These are phyloP conservation scores for Ajuga chamaepitys DNA, from an alignment of 257 asterid genomes.

Conservation along the genomic window DNA sequence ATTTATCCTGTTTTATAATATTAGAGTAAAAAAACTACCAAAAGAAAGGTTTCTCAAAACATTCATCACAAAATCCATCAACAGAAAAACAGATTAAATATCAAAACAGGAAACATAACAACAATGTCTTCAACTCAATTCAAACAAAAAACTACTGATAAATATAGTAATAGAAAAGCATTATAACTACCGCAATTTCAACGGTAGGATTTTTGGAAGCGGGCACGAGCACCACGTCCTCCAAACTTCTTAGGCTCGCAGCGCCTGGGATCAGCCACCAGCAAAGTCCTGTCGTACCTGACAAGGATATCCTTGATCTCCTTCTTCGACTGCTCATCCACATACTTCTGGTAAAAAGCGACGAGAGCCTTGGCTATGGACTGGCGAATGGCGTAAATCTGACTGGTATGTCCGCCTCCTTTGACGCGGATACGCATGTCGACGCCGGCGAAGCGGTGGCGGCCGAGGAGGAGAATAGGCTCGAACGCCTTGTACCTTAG, in stretches of 20 bases:
- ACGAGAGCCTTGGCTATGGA: constrained; percentile 70
- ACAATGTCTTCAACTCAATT: background rate
- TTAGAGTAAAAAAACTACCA: background rate
- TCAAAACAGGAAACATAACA: constrained; percentile 2
- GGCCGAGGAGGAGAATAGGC: constrained; percentile 63
- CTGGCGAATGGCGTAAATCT: constrained; percentile 77
- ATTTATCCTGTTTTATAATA: background rate
- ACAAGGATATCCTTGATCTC: constrained; percentile 71
- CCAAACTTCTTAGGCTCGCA: constrained; percentile 90
- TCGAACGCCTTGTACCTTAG: constrained; percentile 76
- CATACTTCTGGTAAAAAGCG: constrained; percentile 68
- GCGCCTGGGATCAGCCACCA: constrained; percentile 80
- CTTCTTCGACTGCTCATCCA: constrained; percentile 70
- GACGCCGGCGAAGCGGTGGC: constrained; percentile 61
- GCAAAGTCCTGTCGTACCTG: constrained; percentile 67
- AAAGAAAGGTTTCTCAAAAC: background rate
- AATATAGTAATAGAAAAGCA: background rate
- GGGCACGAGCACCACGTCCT: constrained; percentile 80
- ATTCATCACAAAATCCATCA: background rate
- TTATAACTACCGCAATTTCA: constrained; percentile 12
- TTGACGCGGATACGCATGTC: constrained; percentile 81
- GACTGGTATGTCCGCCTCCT: constrained; percentile 72
- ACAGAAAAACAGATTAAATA: background rate
- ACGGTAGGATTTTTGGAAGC: constrained; percentile 80
- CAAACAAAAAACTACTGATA: background rate